Conservation (phyloP, 495 filamentous ascomycete genomes). For the Aspergillus nidulans region DNA sequence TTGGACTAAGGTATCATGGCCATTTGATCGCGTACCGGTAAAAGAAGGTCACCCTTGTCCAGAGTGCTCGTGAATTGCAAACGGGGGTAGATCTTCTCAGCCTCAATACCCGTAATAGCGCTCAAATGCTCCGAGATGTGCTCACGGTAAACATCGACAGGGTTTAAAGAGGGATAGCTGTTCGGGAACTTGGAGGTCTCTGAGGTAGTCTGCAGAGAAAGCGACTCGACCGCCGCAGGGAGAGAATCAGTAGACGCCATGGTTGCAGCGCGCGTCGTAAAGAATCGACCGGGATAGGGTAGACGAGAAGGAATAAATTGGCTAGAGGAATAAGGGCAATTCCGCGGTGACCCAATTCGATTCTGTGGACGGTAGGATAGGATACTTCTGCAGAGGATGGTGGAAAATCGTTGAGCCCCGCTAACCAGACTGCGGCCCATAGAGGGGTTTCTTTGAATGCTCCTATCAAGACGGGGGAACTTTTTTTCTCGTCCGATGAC, state of each 20-base stretch:
- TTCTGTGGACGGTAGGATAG: constrained; percentile 15
- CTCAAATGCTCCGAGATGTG: constrained; percentile 72
- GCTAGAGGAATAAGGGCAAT: constrained; percentile 8
- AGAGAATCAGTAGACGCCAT: constrained; percentile 35
- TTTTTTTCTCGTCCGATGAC: constrained; percentile 31
- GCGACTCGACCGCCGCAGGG: constrained; percentile 33
- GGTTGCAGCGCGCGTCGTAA: constrained; percentile 8
- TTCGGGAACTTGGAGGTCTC: constrained; percentile 37
- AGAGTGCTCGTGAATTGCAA: constrained; percentile 77
- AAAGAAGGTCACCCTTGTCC: constrained; percentile 83
- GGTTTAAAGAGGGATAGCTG: constrained; percentile 68
- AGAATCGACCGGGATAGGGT: constrained; percentile 1
- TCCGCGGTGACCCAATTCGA: constrained; percentile 11
- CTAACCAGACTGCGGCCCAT: constrained; percentile 43
- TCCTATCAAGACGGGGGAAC: constrained; percentile 21
- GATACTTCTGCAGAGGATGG: constrained; percentile 22
- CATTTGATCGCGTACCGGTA: constrained; percentile 52
- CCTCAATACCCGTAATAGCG: constrained; percentile 68
- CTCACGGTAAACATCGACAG: constrained; percentile 80
- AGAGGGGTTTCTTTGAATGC: constrained; percentile 23
- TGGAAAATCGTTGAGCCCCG: constrained; percentile 41
- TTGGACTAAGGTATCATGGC: background rate
- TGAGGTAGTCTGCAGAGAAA: constrained; percentile 38
- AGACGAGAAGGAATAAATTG: constrained; percentile 18
- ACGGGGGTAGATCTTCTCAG: constrained; percentile 69